Evolutionary conservation across 129 eudicot genomes (phyloP).

Genomic region (Pulicaria dysenterica): DNA sequence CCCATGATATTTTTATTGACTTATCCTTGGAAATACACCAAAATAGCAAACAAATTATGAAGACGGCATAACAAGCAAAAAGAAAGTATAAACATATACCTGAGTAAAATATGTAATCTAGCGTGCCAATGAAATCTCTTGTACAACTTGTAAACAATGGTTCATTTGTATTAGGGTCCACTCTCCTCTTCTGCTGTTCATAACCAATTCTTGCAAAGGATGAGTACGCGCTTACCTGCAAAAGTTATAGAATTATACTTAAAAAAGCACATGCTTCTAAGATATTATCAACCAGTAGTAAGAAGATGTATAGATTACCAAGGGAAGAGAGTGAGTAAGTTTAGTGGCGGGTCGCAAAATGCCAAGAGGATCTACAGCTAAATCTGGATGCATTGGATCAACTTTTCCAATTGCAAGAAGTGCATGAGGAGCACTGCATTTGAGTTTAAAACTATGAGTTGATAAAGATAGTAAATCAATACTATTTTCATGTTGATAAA

Average conservation of each 20-base stretch:
- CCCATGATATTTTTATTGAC: no score
- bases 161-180: conserved; percentile 76
- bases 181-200: conserved; percentile 68
- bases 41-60: background rate
- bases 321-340: conserved; percentile 70
- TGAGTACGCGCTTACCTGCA: conserved; percentile 80
- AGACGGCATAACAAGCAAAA: background rate
- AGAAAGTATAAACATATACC: conserved; percentile 41
- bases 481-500: background rate
- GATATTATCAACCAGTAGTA: background rate
- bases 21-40: background rate
- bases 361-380: conserved; percentile 72
- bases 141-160: conserved; percentile 81
- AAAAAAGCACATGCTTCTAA: background rate
- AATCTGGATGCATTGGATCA: conserved; percentile 77
- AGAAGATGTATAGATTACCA: conserved; percentile 45
- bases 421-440: conserved; percentile 78
- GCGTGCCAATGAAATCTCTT: conserved; percentile 76
- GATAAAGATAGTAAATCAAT: conserved; percentile 14
- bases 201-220: conserved; percentile 65
- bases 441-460: background rate
- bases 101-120: conserved; percentile 81
- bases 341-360: conserved; percentile 63
- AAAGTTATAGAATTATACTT: background rate
- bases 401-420: conserved; percentile 89